Conservation (phyloP, 495 filamentous ascomycete genomes). For the Evansstolkia leycettana region DNA sequence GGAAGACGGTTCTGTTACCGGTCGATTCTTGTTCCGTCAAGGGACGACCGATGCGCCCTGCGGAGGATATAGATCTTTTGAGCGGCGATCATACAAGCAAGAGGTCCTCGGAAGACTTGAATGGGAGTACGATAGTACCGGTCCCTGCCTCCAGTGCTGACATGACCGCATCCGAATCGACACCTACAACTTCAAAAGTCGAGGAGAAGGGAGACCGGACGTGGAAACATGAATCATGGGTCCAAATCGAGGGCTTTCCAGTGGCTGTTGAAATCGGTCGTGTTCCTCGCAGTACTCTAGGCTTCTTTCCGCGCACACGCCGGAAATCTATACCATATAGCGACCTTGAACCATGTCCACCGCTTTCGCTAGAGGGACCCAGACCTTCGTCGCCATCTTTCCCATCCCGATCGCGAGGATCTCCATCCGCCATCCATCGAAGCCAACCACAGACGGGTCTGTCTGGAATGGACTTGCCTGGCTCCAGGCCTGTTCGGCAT, state of each 20-base stretch:
- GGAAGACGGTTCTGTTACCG: conserved; percentile 70
- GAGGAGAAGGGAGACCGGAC: conserved; percentile 38
- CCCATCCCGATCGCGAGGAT: conserved; percentile 16
- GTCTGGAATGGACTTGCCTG: conserved; percentile 5
- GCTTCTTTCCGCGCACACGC: conserved; percentile 83
- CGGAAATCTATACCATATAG: conserved; percentile 59
- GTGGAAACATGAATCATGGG: conserved; percentile 84
- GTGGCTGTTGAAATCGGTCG: conserved; percentile 74
- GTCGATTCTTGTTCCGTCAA: conserved; percentile 84
- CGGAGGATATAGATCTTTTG: conserved; percentile 22
- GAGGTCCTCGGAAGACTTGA: conserved; percentile 20
- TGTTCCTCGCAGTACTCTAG: conserved; percentile 66
- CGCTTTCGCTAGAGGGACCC: conserved; percentile 23
- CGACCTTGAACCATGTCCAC: conserved; percentile 21
- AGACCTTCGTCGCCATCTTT: conserved; percentile 22
- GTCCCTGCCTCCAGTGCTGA: conserved; percentile 11
- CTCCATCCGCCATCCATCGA: conserved; percentile 10
- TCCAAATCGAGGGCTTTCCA: conserved; percentile 56
- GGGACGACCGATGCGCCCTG: conserved; percentile 38
- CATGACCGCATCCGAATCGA: conserved; percentile 7
- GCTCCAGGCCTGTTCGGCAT: conserved; percentile 13
- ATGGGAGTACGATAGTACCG: conserved; percentile 32
- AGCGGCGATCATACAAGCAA: conserved; percentile 11
- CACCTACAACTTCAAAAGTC: conserved; percentile 6
- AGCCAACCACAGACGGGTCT: conserved; percentile 11